Evolutionary conservation across 257 asterid species (phyloP).

Genomic region (Primulina tabacum): DNA sequence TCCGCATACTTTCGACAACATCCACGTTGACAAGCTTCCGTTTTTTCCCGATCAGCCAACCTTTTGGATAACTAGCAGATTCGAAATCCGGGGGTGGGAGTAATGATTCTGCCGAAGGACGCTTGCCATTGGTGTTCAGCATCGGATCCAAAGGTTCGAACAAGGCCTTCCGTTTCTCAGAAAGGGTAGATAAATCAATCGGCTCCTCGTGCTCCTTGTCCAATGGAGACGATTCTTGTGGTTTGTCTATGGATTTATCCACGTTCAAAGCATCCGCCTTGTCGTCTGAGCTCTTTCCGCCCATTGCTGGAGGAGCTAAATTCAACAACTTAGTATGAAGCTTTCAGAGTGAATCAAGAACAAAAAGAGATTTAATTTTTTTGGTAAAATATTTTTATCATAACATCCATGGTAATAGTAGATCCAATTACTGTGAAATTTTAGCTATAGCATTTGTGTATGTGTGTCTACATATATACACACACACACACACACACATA

Average conservation of each 20-base stretch:
- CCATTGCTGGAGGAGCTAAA: conserved; percentile 29
- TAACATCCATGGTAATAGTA: too few species aligned
- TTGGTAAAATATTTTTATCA: too few species aligned
- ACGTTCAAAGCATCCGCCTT: neutral
- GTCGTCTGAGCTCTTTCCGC: conserved; percentile 39
- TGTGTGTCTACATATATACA: too few species aligned
- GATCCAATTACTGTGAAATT: too few species aligned
- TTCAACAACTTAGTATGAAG: conserved; percentile 13
- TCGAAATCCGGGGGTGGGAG: conserved; percentile 98
- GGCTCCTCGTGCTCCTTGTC: conserved; percentile 54
- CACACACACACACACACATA: too few species aligned
- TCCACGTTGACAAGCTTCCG: conserved; percentile 94
- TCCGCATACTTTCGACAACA: conserved; percentile 95
- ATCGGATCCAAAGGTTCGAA: conserved; percentile 78
- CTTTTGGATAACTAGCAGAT: conserved; percentile 73
- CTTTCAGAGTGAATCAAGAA: conserved; percentile 1
- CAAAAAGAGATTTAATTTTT: neutral
- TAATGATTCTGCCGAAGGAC: conserved; percentile 66
- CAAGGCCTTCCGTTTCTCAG: conserved; percentile 82
- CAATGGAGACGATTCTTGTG: conserved; percentile 34
- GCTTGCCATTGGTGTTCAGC: conserved; percentile 38
- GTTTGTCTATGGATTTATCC: conserved; percentile 33
- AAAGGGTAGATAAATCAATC: conserved; percentile 40
- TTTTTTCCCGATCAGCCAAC: conserved; percentile 94
- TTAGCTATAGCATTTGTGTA: too few species aligned